phyloP scores from a whole-genome alignment of 2,329 filamentous ascomycete genomes.

The Colletotrichum sp. region DNA sequence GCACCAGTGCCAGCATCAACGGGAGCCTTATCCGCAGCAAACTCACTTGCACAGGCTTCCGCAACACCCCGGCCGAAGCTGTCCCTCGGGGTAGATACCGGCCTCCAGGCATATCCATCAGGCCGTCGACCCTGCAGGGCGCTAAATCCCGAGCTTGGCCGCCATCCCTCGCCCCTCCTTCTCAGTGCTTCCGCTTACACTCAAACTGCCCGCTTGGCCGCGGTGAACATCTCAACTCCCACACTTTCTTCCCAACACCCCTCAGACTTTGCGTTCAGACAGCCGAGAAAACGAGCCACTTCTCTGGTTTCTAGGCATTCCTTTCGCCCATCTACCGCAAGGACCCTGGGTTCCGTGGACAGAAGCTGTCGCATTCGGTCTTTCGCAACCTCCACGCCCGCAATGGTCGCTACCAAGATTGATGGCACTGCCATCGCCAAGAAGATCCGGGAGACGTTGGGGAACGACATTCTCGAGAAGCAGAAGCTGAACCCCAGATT shows the following conservation, averaged over 20 bases:
- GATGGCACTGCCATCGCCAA: slow-evolving; percentile 97
- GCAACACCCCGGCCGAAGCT: not conserved
- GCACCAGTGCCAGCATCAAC: not conserved
- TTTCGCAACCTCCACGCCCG: slow-evolving; percentile 56
- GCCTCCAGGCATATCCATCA: slow-evolving; percentile 3
- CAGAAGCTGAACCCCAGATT: slow-evolving; percentile 87
- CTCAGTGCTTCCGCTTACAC: slow-evolving; percentile 15
- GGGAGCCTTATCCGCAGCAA: not conserved
- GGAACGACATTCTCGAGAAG: slow-evolving; percentile 78
- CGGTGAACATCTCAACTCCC: not conserved
- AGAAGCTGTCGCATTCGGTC: not conserved
- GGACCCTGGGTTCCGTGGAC: slow-evolving; percentile 1
- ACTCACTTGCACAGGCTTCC: not conserved
- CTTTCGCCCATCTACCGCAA: slow-evolving; percentile 3
- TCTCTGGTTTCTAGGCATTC: slow-evolving; percentile 5
- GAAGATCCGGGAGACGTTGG: slow-evolving; percentile 83
- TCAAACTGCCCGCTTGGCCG: not conserved
- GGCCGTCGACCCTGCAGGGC: slow-evolving; percentile 9
- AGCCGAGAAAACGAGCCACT: slow-evolving; percentile 1
- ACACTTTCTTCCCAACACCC: not conserved
- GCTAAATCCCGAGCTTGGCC: slow-evolving; percentile 7
- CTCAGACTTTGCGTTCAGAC: not conserved
- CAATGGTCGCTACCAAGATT: slow-evolving; percentile 89
- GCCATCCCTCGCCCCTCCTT: slow-evolving; percentile 12
- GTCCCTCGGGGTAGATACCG: slow-evolving; percentile 9